Conservation (phyloP, 108 stramenopile species). For the Skeletonema potamos region DNA sequence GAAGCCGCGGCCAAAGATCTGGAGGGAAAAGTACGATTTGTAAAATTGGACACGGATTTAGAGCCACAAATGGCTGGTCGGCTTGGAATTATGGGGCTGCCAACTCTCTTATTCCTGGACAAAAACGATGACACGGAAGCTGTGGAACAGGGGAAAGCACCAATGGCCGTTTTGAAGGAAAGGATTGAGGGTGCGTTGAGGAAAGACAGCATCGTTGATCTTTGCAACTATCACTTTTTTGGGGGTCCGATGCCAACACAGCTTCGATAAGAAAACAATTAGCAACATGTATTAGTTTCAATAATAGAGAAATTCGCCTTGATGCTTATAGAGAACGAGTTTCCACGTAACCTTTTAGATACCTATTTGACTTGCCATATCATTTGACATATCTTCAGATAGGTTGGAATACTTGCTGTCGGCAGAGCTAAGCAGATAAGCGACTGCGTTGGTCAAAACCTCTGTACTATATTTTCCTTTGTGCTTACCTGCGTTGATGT, state of each 20-base stretch:
- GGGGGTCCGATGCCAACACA: conserved; percentile 63
- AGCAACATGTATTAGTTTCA: background rate
- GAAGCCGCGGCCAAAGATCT: conserved; percentile 77
- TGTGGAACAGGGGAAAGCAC: conserved; percentile 50
- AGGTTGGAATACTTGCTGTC: too few relatives aligned
- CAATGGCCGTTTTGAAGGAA: conserved; percentile 71
- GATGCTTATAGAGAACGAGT: background rate
- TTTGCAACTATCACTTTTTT: conserved; percentile 80
- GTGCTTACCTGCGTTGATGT: too few relatives aligned
- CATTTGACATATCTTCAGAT: background rate
- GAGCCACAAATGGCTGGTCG: conserved; percentile 77
- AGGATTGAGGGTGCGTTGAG: conserved; percentile 79
- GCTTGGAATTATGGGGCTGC: conserved; percentile 79
- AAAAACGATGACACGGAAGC: conserved; percentile 58
- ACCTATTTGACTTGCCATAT: background rate
- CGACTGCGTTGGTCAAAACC: too few relatives aligned
- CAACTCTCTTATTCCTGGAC: conserved; percentile 78
- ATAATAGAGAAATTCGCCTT: background rate
- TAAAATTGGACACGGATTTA: conserved; percentile 79
- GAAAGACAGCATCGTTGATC: conserved; percentile 66
- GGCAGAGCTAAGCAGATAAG: background rate
- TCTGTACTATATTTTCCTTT: too few relatives aligned
- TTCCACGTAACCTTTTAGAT: too few relatives aligned
- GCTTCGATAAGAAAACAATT: conserved; percentile 4
- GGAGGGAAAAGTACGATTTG: conserved; percentile 74